A percentile compares a stretch with the other conserved stretches of the same genome.
These are phyloP conservation scores for Epichloe gansuensis DNA, from an alignment of 2,329 filamentous ascomycete species.

Conservation along the genomic window DNA sequence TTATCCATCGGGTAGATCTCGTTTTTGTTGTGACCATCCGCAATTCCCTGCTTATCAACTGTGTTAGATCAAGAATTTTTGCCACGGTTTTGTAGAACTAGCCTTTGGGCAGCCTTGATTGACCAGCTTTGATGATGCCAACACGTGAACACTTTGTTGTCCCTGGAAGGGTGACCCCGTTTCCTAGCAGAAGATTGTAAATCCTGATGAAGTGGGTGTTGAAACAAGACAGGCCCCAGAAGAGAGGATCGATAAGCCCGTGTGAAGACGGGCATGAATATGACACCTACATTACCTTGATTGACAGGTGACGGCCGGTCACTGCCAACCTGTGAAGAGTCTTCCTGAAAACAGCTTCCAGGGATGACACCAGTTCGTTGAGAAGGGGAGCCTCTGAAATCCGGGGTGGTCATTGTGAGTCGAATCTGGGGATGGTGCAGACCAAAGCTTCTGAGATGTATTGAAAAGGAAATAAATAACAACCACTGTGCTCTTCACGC, in stretches of 20 bases:
- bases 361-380: constrained; percentile 11
- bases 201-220: background rate
- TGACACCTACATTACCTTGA: constrained; percentile 10
- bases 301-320: constrained; percentile 8
- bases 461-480: constrained; percentile 9
- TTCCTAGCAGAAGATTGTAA: constrained; percentile 9
- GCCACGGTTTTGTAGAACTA: background rate
- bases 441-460: constrained; percentile 5
- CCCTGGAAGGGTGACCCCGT: constrained; percentile 7
- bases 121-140: constrained; percentile 40
- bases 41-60: constrained; percentile 27
- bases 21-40: constrained; percentile 12
- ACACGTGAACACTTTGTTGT: constrained; percentile 33
- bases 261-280: background rate
- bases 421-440: background rate
- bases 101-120: constrained; percentile 45
- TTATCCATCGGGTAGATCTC: constrained; percentile 52
- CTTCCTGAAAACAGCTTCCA: constrained; percentile 11
- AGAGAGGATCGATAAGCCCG: background rate
- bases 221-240: background rate
- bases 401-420: constrained; percentile 19
- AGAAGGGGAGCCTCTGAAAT: constrained; percentile 16
- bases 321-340: constrained; percentile 8
- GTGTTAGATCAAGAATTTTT: constrained; percentile 5
- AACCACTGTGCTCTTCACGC: constrained; percentile 5